Evolutionary conservation across 768 basidiomycete species (phyloP), one percentile per base, ranked within the genome.

Genomic region (Gelatoporia subvermispora): DNA sequence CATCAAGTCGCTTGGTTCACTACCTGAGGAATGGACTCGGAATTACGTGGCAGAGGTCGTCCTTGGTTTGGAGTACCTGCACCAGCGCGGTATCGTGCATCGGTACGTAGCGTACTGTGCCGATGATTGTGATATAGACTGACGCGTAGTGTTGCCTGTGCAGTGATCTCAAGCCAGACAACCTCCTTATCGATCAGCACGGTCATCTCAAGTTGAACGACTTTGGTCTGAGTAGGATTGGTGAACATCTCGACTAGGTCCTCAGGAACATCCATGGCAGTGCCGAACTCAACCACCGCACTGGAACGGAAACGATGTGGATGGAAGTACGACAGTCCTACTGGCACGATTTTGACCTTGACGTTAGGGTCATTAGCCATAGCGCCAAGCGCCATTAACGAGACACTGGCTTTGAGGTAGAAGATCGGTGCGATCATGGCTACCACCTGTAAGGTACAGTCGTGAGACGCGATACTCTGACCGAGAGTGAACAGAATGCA

Each of bases 201-300:
- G 96, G 96, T 16, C 96, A 99, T 67, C 75, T 99, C 60, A 98
- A 98, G 68, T 79, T 99, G 31, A 99, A 96, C 21, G 96, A 99
- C 68, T 99, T 99, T 63, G 96, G 96, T 47, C 72, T 99, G 15
- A 96, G 93, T 52, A 79, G 92, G 60, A 97, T 97, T 60, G 96
- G 96, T 82, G 70, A 94, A 99, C 82, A 89, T 85, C 25, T 88
- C 83, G 2, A 97, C 84, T 28, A 89, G 72, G 54, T 94, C 92
- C 4, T 66, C 60, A 17, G 95, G 93, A n/a, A 98, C 90, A 59
- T 92, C 88, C 51, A 97, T 70, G 8, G 94, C 90, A 2, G 79
- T 72, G 5, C 96, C 96, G 65, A 98, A 99, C 63, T 99, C 96
- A 43, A 99, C 88, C 22, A 99, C 96, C 5, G 93, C 96, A 49